These are phyloP conservation scores for Sporothrix globosa DNA, from an alignment of 2,329 filamentous ascomycete genomes.

Conservation along the genomic window DNA sequence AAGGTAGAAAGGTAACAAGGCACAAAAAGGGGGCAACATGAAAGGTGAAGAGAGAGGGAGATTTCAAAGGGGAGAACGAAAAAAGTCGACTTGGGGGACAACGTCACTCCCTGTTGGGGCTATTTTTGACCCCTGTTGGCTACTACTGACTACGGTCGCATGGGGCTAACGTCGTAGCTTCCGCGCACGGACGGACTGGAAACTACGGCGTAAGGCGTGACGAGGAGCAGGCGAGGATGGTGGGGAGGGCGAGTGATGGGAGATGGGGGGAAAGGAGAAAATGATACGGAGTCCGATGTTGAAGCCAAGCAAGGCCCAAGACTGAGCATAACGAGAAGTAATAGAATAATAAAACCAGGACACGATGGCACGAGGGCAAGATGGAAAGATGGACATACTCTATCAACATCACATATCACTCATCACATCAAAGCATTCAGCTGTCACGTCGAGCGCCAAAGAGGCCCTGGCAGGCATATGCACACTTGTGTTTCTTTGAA, in stretches of 20 bases:
- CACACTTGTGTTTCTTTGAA: no score
- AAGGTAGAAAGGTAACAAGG: background rate
- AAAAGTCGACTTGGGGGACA: background rate
- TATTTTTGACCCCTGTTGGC: background rate
- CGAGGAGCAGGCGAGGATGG: background rate
- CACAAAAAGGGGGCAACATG: background rate
- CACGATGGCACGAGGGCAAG: no score
- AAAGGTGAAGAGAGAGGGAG: no score
- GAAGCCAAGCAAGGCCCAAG: no score
- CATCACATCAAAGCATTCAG: no score
- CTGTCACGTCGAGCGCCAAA: background rate
- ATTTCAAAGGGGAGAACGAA: background rate
- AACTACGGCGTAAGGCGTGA: slow-evolving; percentile 15
- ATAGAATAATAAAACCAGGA: no score
- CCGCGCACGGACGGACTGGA: slow-evolving; percentile 23
- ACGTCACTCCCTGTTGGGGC: background rate
- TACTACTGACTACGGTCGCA: background rate
- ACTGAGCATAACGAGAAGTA: no score
- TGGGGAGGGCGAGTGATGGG: background rate
- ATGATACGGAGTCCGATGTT: background rate
- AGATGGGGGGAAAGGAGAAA: background rate
- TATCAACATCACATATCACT: no score
- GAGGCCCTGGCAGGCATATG: background rate
- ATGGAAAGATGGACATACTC: no score
- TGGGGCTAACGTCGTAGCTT: slow-evolving; percentile 23